A percentile compares a stretch with the other conserved stretches of the same genome.
Conservation (phyloP, 257 asterid genomes). For the Solanum arcanum region DNA sequence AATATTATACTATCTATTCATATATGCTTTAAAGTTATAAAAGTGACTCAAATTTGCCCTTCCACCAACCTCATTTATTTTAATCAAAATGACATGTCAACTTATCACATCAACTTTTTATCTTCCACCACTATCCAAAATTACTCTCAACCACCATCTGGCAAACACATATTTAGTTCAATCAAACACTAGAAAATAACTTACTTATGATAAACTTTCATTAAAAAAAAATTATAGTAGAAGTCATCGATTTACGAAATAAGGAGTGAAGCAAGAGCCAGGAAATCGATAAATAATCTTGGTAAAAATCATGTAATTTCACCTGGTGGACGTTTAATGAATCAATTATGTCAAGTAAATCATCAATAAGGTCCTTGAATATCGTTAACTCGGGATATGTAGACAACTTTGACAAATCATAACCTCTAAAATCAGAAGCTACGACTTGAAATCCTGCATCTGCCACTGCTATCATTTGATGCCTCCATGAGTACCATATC, state of each 20-base stretch:
- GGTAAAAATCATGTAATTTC: not conserved
- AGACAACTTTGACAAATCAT: conserved; percentile 37
- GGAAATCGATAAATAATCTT: not conserved
- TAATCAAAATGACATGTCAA: not conserved
- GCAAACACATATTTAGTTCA: not conserved
- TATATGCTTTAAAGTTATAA: too few relatives aligned
- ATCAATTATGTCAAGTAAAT: conserved; percentile 34
- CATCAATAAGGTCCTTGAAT: conserved; percentile 22
- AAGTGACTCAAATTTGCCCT: not conserved
- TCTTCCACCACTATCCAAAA: not conserved
- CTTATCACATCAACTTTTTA: not conserved
- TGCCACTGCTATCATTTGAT: conserved; percentile 33
- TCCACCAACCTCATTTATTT: not conserved
- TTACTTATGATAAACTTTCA: conserved; percentile 18
- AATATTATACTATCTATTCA: not conserved
- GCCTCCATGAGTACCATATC: conserved; percentile 45
- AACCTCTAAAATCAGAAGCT: conserved; percentile 51
- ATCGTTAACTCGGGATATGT: conserved; percentile 28
- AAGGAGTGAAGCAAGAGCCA: not conserved
- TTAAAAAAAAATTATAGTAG: not conserved
- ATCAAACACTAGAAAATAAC: not conserved
- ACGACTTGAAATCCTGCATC: conserved; percentile 35
- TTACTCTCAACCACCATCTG: too few relatives aligned
- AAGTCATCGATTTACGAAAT: not conserved
- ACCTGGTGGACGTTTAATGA: conserved; percentile 17